Evolutionary conservation across 805 yeast species (phyloP), one percentile per base, ranked within the genome.

Genomic region (Ogataea dorogensis): DNA sequence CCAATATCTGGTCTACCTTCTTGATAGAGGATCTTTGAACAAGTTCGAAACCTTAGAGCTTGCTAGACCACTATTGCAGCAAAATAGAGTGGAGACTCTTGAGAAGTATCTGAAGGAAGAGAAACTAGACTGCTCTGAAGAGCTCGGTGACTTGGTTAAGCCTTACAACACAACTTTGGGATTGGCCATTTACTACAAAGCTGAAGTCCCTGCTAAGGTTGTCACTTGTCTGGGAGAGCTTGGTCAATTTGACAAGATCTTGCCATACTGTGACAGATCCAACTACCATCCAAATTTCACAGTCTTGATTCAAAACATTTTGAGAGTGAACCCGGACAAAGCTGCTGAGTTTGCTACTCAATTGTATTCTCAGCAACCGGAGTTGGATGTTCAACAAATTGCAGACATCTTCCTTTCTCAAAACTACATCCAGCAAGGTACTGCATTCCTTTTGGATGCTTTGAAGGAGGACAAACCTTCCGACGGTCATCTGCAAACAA

Each of bases 81-180:
- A 89, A 68, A 94, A 87, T 62, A 84, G 96, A 60, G 83, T 86
- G 56, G 95, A 86, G 46, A 70, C 94, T 47, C 81, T 93, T 48
- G 98, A 93, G 65, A 93, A 91, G 68, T 93, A 97, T 89, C 76
- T 93, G 62, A 84, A 82, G 61, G 98, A 93, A 64, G 95, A 88
- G 60, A 93, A 93, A 64, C 75, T 93, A 49, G 89, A 91, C 44
- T 79, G 84, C 33, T 86, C 96, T n/a, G 99, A 93, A 67, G 97
- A 89, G 64, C 75, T 93, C 48, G 99, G 98, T 68, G 99, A 93
- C 59, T 75, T 88, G 55, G 93, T 93, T 46, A 87, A 91, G 56
- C 86, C 95, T 29, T 78, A 77, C 56, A 97, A 91, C 52, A 67
- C 84, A 10, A 77, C 89, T 18, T 70, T 93, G 49, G 95, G 98